Evolutionary conservation across 1,139 yeast species (phyloP).

Genomic region (Blastobotrys ciferrii): DNA sequence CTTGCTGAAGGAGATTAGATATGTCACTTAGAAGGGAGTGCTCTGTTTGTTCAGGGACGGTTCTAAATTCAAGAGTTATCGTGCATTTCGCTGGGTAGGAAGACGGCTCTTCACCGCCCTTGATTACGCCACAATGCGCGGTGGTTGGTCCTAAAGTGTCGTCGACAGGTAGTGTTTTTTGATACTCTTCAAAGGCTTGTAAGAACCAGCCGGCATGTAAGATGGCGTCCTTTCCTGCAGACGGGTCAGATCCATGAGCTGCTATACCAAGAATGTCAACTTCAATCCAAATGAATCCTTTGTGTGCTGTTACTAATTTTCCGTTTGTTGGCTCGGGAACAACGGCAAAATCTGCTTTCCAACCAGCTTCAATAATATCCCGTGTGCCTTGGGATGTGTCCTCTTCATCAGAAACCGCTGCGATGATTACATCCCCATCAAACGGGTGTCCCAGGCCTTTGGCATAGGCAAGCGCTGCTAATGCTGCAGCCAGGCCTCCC

Average conservation of each 20-base stretch:
- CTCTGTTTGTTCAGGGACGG: neutral
- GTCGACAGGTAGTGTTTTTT: neutral
- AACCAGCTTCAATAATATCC: neutral
- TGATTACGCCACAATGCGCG: neutral
- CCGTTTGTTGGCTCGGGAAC: neutral
- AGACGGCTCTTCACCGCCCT: neutral
- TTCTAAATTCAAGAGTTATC: neutral
- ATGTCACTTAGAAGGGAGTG: neutral
- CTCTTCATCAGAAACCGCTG: neutral
- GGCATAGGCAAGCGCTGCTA: neutral
- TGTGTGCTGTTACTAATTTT: neutral
- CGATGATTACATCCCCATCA: neutral
- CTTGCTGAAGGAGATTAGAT: neutral
- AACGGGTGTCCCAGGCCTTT: neutral
- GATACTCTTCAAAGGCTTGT: neutral
- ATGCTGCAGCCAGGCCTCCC: neutral
- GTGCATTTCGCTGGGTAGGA: neutral
- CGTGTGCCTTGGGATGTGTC: neutral
- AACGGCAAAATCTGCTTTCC: neutral
- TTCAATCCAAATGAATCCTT: neutral
- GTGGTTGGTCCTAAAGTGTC: neutral
- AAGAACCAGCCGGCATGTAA: neutral
- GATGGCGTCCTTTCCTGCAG: neutral
- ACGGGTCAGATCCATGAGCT: neutral
- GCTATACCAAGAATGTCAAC: neutral